Evolutionary conservation across 1,284 basidiomycete species (phyloP), one percentile per base, ranked within the genome.

Genomic region (Lentinula novae-zelandiae): DNA sequence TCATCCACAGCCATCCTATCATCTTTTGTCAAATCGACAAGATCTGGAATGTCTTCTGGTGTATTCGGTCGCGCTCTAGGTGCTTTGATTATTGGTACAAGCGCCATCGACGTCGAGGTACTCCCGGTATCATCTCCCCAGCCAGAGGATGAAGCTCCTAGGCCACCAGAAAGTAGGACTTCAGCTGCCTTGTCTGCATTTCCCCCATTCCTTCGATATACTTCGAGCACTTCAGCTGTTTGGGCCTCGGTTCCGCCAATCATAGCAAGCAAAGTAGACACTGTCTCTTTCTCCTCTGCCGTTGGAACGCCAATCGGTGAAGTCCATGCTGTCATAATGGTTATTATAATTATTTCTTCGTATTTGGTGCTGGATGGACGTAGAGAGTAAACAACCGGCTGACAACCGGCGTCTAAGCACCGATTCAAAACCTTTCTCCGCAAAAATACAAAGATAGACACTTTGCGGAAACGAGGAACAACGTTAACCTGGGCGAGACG

Each of bases 401-500:
- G 17, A 15, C 22, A 50, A 33, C 13, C 2, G 4, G 48, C 8
- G n/a, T 33, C 20, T 48, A 9, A 27, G 3, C 22, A 15, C 48
- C 12, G 13, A 17, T 17, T 20, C 22, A 42, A 42, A 39, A 13
- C n/a, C 17, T 17, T 17, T 17, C 17, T 17, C 17, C 17, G 17
- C 17, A 17, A 17, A 9, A 48, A 17, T 17, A 17, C 17, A 17
- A 17, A 17, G 17, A 50, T 49, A 31, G 55, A 57, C 42, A 36
- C 31, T 51, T 58, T 72, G 6, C 72, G 27, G 27, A 27, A 27
- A 27, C 27, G 27, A 27, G 27, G 3, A 27, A 27, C 3, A 4
- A 27, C 27, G 27, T 27, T 4, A 27, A 27, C 27, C 27, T 27
- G 27, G 27, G 27, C 27, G 27, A 27, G 27, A 27, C 2, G 27